phyloP scores from a whole-genome alignment of 805 yeast genomes.

The Sugiyamaella marilandica region DNA sequence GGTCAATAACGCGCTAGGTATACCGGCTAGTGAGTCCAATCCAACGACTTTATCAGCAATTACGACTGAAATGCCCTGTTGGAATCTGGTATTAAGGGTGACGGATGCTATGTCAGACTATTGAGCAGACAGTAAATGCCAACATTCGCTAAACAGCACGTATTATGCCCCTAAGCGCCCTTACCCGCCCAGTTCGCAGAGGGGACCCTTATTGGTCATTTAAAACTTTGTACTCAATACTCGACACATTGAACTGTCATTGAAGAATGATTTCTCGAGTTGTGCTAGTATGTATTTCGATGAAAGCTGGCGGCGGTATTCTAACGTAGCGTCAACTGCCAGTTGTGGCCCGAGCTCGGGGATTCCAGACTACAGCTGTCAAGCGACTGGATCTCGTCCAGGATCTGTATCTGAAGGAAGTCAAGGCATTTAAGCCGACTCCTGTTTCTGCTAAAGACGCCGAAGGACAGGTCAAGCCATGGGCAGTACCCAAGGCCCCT shows the following conservation, averaged over 20 bases:
- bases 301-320: not conserved
- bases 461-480: slow-evolving; percentile 72
- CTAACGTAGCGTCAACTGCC: slow-evolving; percentile 15
- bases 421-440: slow-evolving; percentile 84
- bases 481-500: slow-evolving; percentile 80
- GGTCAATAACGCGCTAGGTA: too few relatives aligned
- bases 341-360: slow-evolving; percentile 13
- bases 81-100: too few relatives aligned
- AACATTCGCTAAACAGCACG: not conserved
- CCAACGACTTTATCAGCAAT: too few relatives aligned
- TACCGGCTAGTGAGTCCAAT: too few relatives aligned
- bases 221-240: not conserved
- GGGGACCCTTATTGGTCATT: not conserved
- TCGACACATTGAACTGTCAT: not conserved
- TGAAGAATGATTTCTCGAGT: slow-evolving; percentile 14
- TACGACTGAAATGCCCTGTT: too few relatives aligned
- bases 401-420: slow-evolving; percentile 81
- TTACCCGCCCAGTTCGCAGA: not conserved
- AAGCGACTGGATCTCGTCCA: slow-evolving; percentile 51
- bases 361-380: slow-evolving; percentile 16
- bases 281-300: slow-evolving; percentile 15
- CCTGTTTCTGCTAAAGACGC: slow-evolving; percentile 69
- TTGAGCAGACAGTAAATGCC: not conserved
- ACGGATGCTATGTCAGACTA: too few relatives aligned
- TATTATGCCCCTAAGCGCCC: not conserved